Percentiles rank a stretch among this genome's conserved stretches.
Conservation (phyloP, 2,329 filamentous ascomycete genomes). For the Pestalotiopsis sp. region DNA sequence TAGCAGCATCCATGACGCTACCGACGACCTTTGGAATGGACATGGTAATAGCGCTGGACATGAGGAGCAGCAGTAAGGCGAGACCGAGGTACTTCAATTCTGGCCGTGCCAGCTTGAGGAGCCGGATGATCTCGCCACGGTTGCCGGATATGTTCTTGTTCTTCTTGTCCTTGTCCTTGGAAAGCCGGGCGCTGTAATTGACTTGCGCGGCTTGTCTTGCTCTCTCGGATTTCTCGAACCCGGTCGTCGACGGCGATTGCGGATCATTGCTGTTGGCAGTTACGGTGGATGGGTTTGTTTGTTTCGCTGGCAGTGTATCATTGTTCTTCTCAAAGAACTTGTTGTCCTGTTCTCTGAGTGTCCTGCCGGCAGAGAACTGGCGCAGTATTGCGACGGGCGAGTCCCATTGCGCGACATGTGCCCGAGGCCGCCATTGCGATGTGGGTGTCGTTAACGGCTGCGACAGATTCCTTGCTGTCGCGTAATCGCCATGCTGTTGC, state of each 20-base stretch:
- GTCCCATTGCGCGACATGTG: slow-evolving; percentile 1
- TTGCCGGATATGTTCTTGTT: slow-evolving; percentile 63
- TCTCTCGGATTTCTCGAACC: slow-evolving; percentile 77
- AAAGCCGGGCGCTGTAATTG: slow-evolving; percentile 84
- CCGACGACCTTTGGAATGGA: slow-evolving; percentile 96
- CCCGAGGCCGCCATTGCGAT: background rate
- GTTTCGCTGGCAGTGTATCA: slow-evolving; percentile 35
- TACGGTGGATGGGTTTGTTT: slow-evolving; percentile 28
- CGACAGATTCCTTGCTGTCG: background rate
- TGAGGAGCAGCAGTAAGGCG: slow-evolving; percentile 82
- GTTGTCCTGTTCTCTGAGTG: background rate
- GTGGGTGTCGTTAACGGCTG: background rate
- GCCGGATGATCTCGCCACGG: slow-evolving; percentile 76
- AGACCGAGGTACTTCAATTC: slow-evolving; percentile 77
- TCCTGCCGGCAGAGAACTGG: slow-evolving; percentile 21
- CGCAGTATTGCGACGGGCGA: slow-evolving; percentile 12
- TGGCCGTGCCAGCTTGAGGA: slow-evolving; percentile 86
- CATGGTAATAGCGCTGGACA: slow-evolving; percentile 94
- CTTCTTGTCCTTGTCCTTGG: slow-evolving; percentile 69
- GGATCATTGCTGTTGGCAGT: slow-evolving; percentile 22
- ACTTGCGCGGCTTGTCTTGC: slow-evolving; percentile 85
- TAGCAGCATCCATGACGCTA: slow-evolving; percentile 90
- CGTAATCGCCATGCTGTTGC: background rate
- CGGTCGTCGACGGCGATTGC: slow-evolving; percentile 55
- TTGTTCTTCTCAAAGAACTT: slow-evolving; percentile 14